These are phyloP conservation scores for Dissophora globulifera DNA, from an alignment of 192 early-diverging fungal genomes.

Conservation along the genomic window DNA sequence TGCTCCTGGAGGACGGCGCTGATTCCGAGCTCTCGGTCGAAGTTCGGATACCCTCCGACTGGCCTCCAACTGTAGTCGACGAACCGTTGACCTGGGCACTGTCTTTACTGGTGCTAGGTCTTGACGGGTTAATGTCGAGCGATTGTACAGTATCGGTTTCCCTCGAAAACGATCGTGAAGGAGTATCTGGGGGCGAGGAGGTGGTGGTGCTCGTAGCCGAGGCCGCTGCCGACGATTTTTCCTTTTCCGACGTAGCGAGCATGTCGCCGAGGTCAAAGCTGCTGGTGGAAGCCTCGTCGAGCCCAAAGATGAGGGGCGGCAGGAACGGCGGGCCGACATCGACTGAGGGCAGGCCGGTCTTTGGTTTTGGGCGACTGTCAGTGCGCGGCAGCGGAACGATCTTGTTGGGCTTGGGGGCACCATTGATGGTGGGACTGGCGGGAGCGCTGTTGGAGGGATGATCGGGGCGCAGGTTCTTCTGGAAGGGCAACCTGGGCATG, in stretches of 20 bases:
- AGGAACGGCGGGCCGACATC: conserved; percentile 43
- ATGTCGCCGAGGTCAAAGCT: conserved; percentile 44
- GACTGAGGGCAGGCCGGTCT: not conserved
- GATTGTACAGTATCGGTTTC: conserved; percentile 1
- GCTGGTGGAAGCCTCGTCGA: conserved; percentile 29
- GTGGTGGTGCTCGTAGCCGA: no score
- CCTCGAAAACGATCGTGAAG: conserved; percentile 4
- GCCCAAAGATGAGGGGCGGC: conserved; percentile 33
- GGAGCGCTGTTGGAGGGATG: not conserved
- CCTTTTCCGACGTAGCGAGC: no score
- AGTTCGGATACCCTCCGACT: not conserved
- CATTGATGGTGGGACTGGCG: not conserved
- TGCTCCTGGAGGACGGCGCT: no score
- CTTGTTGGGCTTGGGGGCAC: conserved; percentile 6
- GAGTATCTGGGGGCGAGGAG: not conserved
- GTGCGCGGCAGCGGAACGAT: conserved; percentile 3
- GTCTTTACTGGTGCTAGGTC: not conserved
- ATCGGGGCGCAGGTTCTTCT: not conserved
- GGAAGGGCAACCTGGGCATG: conserved; percentile 7
- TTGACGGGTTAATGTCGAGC: conserved; percentile 6
- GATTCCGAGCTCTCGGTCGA: not conserved
- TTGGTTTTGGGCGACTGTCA: conserved; percentile 18
- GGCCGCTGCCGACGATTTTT: no score
- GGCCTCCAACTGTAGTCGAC: no score
- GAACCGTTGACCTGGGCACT: not conserved